Base-by-base conservation (phyloP, 768 basidiomycete genomes). In the Mycena venus region DNA sequence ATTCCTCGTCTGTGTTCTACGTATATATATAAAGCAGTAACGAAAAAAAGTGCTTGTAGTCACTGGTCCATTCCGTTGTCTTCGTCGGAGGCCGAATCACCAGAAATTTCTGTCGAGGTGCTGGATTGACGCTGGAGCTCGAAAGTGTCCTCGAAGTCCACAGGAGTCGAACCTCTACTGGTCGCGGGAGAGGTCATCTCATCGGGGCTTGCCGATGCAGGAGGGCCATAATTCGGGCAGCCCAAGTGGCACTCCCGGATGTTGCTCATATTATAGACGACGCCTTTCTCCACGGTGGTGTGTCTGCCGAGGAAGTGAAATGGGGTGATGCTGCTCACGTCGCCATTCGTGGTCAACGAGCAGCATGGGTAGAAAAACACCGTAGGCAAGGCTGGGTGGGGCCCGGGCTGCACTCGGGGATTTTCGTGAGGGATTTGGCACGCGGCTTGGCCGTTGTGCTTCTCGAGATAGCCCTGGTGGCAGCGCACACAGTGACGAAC, bases 401-500 rank as follows among this genome's bases (percentile, higher is more conserved):
- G 42, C 21, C 31, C 44, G 31, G 25, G 5, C 15, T 49, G 44
- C 1, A 31, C 44, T n/a, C 32, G 15, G 12, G 19, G 40, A 5
- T 3, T 9, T n/a, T 44, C 55, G 6, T 71, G 62, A 12, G 2
- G 7, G 9, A 64, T 31, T 2, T 1, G 2, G 44, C 64, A 60
- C 3, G 65, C 72, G 4, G 1, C 2, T 34, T 2, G 34, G 2
- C 77, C 72, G 58, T 82, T 82, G 70, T 78, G 34, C 12, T 71
- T 66, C 59, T 82, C 81, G 40, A 78, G 19, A 74, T 81, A 80
- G 0, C 12, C 21, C 1, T 42, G 23, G 69, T 81, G 79, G 73
- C 79, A 78, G 32, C 77, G 74, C 27, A 73, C 71, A 36, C 81
- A 81, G 76, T 81, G 79, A 23, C 79, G 76, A 32, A 27, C 1